These are phyloP conservation scores for Penicillium subrubescens DNA, from an alignment of 495 filamentous ascomycete species.

Conservation along the genomic window DNA sequence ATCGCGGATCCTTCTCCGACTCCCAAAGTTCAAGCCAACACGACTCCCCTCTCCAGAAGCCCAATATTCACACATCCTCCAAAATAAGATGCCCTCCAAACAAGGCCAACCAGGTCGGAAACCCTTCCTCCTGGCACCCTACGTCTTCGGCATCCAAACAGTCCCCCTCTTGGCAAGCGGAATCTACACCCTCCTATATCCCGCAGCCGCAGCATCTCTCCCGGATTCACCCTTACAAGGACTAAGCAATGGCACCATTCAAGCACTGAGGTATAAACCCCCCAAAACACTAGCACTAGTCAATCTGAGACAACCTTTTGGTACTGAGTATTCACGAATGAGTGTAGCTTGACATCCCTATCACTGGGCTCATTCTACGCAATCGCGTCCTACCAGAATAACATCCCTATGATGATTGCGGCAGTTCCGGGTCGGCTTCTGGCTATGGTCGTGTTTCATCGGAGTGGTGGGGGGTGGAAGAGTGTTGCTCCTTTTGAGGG, in stretches of 20 bases:
- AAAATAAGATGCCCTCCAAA: background rate
- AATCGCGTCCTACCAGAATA: conserved; percentile 28
- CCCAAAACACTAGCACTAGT: too few relatives aligned
- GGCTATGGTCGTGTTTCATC: conserved; percentile 23
- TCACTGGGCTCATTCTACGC: conserved; percentile 26
- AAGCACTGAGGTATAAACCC: conserved; percentile 27
- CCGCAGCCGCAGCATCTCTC: conserved; percentile 12
- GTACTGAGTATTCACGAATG: background rate
- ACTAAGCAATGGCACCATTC: conserved; percentile 22
- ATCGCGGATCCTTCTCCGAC: background rate
- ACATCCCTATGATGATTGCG: conserved; percentile 28
- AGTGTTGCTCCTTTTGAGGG: conserved; percentile 30
- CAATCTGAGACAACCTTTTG: too few relatives aligned
- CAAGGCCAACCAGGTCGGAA: background rate
- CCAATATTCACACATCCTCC: background rate
- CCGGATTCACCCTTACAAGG: conserved; percentile 19
- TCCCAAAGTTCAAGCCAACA: too few relatives aligned
- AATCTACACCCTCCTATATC: conserved; percentile 23
- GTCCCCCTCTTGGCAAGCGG: conserved; percentile 24
- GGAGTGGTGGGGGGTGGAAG: conserved; percentile 21
- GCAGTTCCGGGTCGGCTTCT: conserved; percentile 25
- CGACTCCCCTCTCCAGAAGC: background rate
- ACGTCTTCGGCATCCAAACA: conserved; percentile 29
- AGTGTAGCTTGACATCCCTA: conserved; percentile 22
- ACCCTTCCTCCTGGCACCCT: conserved; percentile 12